Percentiles rank a stretch among this genome's conserved stretches.
Evolutionary conservation across 345 rosid species (phyloP).

Genomic region (Arabis alpina): DNA sequence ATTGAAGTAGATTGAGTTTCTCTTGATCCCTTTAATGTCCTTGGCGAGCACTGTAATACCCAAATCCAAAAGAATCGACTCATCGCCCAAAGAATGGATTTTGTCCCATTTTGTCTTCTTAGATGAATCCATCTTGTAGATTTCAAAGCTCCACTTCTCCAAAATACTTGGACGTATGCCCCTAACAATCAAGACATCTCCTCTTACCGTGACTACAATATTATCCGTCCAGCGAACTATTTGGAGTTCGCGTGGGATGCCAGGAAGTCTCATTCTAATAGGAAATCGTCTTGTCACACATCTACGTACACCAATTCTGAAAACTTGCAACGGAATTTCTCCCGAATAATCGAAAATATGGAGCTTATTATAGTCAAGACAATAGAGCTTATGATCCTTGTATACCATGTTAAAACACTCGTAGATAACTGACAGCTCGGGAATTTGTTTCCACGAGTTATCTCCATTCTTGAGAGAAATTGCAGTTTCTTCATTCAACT

Average conservation of each 20-base stretch:
- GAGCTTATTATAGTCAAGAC: background rate
- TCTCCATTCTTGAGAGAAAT: background rate
- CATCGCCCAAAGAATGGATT: slow-evolving; percentile 3
- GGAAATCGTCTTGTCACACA: background rate
- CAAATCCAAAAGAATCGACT: background rate
- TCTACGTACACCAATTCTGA: background rate
- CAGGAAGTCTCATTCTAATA: background rate
- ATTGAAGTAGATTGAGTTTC: slow-evolving; percentile 17
- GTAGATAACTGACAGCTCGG: no score
- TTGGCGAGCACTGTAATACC: slow-evolving; percentile 22
- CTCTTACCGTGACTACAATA: background rate
- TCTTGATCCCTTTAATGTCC: background rate
- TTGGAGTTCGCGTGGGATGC: no score
- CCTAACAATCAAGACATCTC: slow-evolving; percentile 15
- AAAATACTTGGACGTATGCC: background rate
- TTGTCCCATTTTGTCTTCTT: background rate
- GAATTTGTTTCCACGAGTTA: background rate
- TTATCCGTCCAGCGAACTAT: background rate
- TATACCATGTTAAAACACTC: background rate
- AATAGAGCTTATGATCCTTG: slow-evolving; percentile 3
- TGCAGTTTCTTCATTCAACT: no score
- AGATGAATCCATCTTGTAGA: slow-evolving; percentile 17
- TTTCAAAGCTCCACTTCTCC: background rate
- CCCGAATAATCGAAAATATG: background rate
- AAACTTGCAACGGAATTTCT: background rate